phyloP scores from a whole-genome alignment of 2,329 filamentous ascomycete genomes.

The Dothideomycetes sp. region DNA sequence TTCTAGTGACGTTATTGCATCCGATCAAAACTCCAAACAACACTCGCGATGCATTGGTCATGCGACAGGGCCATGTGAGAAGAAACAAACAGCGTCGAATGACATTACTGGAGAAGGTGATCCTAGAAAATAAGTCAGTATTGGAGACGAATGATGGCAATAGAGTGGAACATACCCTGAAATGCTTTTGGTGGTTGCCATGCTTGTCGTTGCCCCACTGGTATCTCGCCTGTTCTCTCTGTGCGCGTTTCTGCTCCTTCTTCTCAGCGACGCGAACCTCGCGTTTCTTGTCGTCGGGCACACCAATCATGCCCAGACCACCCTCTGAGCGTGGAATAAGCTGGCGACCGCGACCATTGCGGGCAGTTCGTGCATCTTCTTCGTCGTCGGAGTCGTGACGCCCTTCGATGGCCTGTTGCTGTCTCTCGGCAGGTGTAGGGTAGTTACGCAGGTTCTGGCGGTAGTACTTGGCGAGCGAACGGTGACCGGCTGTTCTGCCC shows the following conservation, averaged over 20 bases:
- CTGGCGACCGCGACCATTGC: constrained; percentile 23
- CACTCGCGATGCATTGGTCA: too few species aligned
- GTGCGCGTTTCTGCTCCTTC: constrained; percentile 54
- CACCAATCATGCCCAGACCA: constrained; percentile 66
- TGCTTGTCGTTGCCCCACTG: constrained; percentile 62
- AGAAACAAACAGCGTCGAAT: not conserved
- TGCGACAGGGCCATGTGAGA: not conserved
- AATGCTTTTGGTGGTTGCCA: constrained; percentile 69
- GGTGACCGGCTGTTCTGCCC: constrained; percentile 80
- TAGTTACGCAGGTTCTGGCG: constrained; percentile 85
- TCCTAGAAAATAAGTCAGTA: constrained; percentile 26
- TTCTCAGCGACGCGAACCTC: constrained; percentile 57
- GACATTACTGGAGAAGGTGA: constrained; percentile 27
- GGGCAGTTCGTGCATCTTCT: constrained; percentile 20
- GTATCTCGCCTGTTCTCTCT: constrained; percentile 39
- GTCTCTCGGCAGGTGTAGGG: constrained; percentile 66
- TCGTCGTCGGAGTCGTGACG: constrained; percentile 35
- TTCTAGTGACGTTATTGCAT: too few species aligned
- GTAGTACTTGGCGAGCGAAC: constrained; percentile 78
- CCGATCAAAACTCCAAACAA: too few species aligned
- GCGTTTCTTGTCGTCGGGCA: constrained; percentile 63
- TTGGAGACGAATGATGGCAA: not conserved
- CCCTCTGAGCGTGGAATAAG: constrained; percentile 57
- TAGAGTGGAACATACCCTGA: constrained; percentile 39
- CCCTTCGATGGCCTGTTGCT: constrained; percentile 50